Percentiles rank a stretch among this genome's conserved stretches.
Conservation (phyloP, 176 grass and related monocot species). For the Miscanthus lutarioriparius region DNA sequence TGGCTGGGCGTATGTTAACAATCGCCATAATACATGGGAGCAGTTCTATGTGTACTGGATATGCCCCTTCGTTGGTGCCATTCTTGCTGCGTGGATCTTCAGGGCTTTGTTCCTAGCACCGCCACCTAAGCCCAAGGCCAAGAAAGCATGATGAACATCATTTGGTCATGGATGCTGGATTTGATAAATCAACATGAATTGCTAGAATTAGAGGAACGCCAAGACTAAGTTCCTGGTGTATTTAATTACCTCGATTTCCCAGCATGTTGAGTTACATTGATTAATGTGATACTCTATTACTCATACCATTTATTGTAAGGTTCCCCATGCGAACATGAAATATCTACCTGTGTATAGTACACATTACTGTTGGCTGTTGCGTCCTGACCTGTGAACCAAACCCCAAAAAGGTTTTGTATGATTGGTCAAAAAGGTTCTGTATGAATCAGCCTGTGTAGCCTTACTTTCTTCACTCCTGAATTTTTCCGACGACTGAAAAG, state of each 20-base stretch:
- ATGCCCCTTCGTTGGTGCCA: slow-evolving; percentile 84
- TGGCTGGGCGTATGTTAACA: slow-evolving; percentile 93
- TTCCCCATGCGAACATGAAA: not conserved
- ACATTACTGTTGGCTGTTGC: not conserved
- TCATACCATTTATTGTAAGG: not conserved
- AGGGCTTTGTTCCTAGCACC: slow-evolving; percentile 47
- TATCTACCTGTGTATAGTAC: not conserved
- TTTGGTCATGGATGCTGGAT: not conserved
- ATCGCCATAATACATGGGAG: slow-evolving; percentile 88
- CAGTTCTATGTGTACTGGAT: slow-evolving; percentile 99
- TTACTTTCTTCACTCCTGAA: not conserved
- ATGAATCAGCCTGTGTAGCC: not conserved
- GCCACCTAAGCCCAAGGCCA: slow-evolving; percentile 54
- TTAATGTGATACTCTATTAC: not conserved
- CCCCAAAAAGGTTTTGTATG: not conserved
- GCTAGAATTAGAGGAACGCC: slow-evolving; percentile 1
- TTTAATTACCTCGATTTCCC: not conserved
- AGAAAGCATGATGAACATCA: slow-evolving; percentile 57
- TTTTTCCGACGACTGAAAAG: not conserved
- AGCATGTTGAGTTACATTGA: not conserved
- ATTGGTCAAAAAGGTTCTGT: not conserved
- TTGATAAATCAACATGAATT: not conserved
- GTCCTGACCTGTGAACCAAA: not conserved
- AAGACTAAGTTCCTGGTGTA: not conserved
- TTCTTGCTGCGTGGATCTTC: slow-evolving; percentile 81